Evolutionary conservation across 768 basidiomycete genomes (phyloP), one percentile per base, ranked within the genome.

Genomic region (Serpula lacrymans): DNA sequence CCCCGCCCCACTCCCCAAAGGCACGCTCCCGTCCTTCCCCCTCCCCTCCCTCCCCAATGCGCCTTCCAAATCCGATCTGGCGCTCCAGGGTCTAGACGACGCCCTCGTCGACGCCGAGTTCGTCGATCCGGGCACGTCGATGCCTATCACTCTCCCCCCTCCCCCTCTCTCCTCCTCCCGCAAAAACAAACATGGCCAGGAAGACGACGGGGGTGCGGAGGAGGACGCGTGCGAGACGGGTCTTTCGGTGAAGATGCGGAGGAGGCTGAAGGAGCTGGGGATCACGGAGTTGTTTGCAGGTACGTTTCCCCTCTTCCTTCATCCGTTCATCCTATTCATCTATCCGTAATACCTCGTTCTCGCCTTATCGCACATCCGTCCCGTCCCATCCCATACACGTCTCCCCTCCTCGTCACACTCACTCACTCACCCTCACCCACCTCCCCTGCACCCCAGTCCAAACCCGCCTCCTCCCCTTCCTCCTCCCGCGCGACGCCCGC

Each of bases 231-330:
- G n/a, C n/a, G 64, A 54, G 18, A 72, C 69, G 0, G 77, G 74
- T 3, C 64, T 93, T 14, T 74, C 77, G 41, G 70, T 69, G 51
- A 79, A 68, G 55, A 87, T 75, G 35, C 67, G 75, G 49, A 78
- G 62, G 50, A 69, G 87, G 30, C 56, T 97, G 39, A 61, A 69
- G 22, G 86, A 89, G 20, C 70, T 91, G 16, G 92, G 91, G 2
- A 80, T 97, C n/a, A 72, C 69, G 4, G 84, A 92, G 43, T 69
- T 95, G 42, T 96, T 97, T 61, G 90, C 92, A 39, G 92, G 92
- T 90, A 50, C 47, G 78, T 60, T 34, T 16, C 16, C 26, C 12
- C 18, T 28, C 16, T 39, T 32, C 24, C 30, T 18, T 14, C 17
- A n/a, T n/a, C n/a, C n/a, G n/a, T n/a, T n/a, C n/a, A 5, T 23